phyloP scores from a whole-genome alignment of 2,329 filamentous ascomycete genomes.

The Dothidotthia symphoricarpi region DNA sequence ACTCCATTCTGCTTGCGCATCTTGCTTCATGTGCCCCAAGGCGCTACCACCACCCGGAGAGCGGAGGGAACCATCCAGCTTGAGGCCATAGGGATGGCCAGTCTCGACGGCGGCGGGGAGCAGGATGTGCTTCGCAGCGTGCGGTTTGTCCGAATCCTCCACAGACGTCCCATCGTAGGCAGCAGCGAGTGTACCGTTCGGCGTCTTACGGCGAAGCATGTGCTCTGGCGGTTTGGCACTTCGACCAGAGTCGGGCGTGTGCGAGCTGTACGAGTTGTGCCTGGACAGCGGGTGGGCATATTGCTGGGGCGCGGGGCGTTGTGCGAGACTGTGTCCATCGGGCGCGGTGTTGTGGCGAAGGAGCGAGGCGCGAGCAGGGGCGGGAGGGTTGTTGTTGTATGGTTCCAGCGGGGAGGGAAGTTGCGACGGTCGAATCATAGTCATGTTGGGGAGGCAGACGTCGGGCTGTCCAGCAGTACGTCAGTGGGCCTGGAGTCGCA shows the following conservation, averaged over 20 bases:
- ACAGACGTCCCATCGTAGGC: slow-evolving; percentile 84
- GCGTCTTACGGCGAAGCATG: slow-evolving; percentile 85
- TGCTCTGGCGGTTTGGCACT: slow-evolving; percentile 59
- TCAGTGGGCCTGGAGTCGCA: background rate
- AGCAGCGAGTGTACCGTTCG: slow-evolving; percentile 86
- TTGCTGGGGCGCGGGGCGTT: slow-evolving; percentile 34
- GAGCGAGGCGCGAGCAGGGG: slow-evolving; percentile 25
- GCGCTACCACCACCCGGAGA: slow-evolving; percentile 24
- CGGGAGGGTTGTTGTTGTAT: slow-evolving; percentile 25
- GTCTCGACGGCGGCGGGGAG: slow-evolving; percentile 59
- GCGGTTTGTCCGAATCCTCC: slow-evolving; percentile 70
- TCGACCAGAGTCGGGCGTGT: slow-evolving; percentile 24
- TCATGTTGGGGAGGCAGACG: slow-evolving; percentile 39
- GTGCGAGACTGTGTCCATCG: slow-evolving; percentile 23
- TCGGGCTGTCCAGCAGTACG: no score
- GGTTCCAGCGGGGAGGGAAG: slow-evolving; percentile 24
- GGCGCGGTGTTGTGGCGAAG: slow-evolving; percentile 28
- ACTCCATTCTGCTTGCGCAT: slow-evolving; percentile 33
- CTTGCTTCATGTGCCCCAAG: slow-evolving; percentile 19
- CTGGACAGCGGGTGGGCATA: slow-evolving; percentile 43
- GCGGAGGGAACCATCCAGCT: slow-evolving; percentile 40
- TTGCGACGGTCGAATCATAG: slow-evolving; percentile 40
- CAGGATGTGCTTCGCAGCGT: slow-evolving; percentile 79
- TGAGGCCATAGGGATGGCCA: slow-evolving; percentile 30
- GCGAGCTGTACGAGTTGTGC: slow-evolving; percentile 37